Evolutionary conservation across 768 basidiomycete species (phyloP).

Genomic region (Nidula microcarpa): DNA sequence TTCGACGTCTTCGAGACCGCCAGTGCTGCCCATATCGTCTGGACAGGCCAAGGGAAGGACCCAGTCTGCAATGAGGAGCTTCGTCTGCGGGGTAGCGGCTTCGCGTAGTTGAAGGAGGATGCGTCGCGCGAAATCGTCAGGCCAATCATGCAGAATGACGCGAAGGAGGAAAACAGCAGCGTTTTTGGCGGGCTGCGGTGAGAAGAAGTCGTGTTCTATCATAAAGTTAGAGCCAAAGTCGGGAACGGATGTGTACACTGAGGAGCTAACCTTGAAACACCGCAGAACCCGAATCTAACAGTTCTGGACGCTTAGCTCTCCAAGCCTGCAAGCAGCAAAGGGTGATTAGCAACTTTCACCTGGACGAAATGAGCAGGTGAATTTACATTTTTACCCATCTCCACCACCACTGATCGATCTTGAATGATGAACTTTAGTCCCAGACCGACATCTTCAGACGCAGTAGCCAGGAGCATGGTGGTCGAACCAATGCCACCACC

Average conservation of each 20-base stretch:
- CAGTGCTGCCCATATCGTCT: constrained; percentile 36
- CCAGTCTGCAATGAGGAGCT: constrained; percentile 68
- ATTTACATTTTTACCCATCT: constrained; percentile 46
- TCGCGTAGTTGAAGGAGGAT: constrained; percentile 43
- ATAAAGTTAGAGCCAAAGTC: neutral
- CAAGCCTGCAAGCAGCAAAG: constrained; percentile 36
- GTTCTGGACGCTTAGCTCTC: constrained; percentile 53
- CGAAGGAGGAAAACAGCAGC: constrained; percentile 69
- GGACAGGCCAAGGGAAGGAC: constrained; percentile 67
- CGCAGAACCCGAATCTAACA: constrained; percentile 51
- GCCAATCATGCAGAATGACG: constrained; percentile 78
- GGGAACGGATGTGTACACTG: neutral
- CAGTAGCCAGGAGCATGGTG: constrained; percentile 27
- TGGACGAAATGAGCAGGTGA: neutral
- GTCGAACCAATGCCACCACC: constrained; percentile 65
- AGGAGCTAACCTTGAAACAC: constrained; percentile 44
- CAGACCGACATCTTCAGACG: constrained; percentile 17
- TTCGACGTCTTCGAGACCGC: constrained; percentile 36
- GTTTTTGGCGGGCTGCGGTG: constrained; percentile 48
- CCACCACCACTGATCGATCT: constrained; percentile 51
- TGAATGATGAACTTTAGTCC: constrained; percentile 55
- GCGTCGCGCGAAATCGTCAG: constrained; percentile 49
- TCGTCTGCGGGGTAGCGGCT: constrained; percentile 49
- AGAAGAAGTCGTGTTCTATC: constrained; percentile 74
- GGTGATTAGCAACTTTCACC: neutral